Base-by-base conservation (phyloP, 768 basidiomycete species). In the Flagelloscypha sp. region DNA sequence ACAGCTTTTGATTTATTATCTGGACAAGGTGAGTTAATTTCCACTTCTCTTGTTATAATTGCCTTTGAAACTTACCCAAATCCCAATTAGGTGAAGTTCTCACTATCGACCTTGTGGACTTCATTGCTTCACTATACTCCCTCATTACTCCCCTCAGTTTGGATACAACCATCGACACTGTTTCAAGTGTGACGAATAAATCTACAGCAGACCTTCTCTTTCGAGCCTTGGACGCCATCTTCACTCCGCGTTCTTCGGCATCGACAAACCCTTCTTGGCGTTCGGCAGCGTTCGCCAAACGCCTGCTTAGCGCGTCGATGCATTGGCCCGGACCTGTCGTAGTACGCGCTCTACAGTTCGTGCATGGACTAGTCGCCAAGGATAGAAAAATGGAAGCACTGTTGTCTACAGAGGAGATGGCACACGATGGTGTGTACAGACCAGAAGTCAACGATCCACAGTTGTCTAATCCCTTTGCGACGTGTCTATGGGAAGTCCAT, bases 1-100 rank as follows among this genome's bases (percentile, higher is more conserved):
- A 95, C 95, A 25, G 95, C 94, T n/a, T 97, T 97, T 50, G 92
- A 97, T 52, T 75, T 99, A 31, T 74, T 98, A 27, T 85, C 87
- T 9, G 95, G 95, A 18, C 95, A 99, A 77, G 95, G 94, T 78
- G 40, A 42, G 61, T 48, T 45, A 37, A 36, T 38, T 38, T 27
- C 39, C 13, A n/a, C 28, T 29, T 36, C 24, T 20, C 24, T 15
- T 24, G 24, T 29, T 20, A 30, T 40, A 30, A 37, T 42, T 40
- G 20, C 19, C 38, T 42, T 29, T 38, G 24, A 38, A 40, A 38
- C 30, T 19, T 33, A 17, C 17, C 27, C n/a, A 27, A 11, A 28
- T 36, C n/a, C 33, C 44, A 33, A 20, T 19, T 19, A 94, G 90
- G 92, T 40, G 95, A 99, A 63, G 88, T 94, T n/a, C 70, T 99